Base-by-base conservation (phyloP, 2,329 filamentous ascomycete genomes). In the Cercospora zeina region DNA sequence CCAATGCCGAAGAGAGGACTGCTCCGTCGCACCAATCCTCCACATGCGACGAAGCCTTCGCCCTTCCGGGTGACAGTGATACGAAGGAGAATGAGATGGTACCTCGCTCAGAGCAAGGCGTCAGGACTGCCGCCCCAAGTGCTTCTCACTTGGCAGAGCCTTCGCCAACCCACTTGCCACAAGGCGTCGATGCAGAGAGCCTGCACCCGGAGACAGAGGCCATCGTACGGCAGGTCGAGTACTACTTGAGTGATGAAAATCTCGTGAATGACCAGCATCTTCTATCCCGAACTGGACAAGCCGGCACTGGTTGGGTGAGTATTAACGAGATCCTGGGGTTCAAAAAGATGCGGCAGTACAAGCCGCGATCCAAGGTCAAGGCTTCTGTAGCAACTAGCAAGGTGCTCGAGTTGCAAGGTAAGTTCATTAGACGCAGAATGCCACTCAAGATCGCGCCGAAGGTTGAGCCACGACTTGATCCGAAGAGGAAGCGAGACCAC, bases 211-310 rank as follows among this genome's bases (percentile, higher is more conserved):
- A 67, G 34, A 63, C 62, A 9, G 65, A 39, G 4, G 70, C 70
- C 36, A 71, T 74, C 49, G 64, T 73, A 30, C 69, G 67, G 8
- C 68, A 82, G 73, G 78, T 82, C 24, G 80, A 82, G 54, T 81
- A 72, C 71, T 82, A 81, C 71, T 82, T 82, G 72, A 79, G 77
- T 19, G 79, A 81, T 55, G 76, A 78, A 58, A 82, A 81, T 58
- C 75, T 82, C 3, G 70, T 72, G 1, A 71, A 65, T 0, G 80
- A 82, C 65, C 66, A 71, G 1, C 74, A 80, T 63, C 69, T 81
- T 8, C 75, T 81, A 9, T 73, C 75, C 61, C 76, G 77, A 42
- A 70, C 71, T 42, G 76, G 75, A 31, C 74, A 74, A 13, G 69
- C 73, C 51, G 73, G 78, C 47, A 80, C 80, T 62, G 68, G 74